phyloP scores from a whole-genome alignment of 2,329 filamentous ascomycete genomes.

The Chaetoscypha palmicola region DNA sequence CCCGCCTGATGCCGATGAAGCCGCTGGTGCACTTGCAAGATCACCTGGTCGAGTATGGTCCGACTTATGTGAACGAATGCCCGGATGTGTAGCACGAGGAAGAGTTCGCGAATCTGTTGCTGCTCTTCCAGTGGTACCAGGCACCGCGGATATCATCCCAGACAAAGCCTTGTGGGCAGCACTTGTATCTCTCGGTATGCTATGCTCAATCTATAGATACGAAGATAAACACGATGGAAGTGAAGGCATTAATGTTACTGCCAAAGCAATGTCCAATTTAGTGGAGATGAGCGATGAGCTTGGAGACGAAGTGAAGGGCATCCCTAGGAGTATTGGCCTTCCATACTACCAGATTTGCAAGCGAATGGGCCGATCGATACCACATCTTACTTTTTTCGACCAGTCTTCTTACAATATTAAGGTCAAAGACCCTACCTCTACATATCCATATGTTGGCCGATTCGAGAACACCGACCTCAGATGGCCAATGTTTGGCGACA shows the following conservation, averaged over 20 bases:
- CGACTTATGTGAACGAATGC: conserved; percentile 47
- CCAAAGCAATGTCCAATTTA: conserved; percentile 28
- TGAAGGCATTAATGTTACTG: conserved; percentile 39
- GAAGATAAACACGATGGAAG: conserved; percentile 46
- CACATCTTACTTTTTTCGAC: conserved; percentile 45
- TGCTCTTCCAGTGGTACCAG: conserved; percentile 42
- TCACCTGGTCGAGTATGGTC: conserved; percentile 48
- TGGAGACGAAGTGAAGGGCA: conserved; percentile 42
- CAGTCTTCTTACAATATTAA: conserved; percentile 44
- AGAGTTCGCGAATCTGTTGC: conserved; percentile 44
- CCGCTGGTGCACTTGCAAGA: conserved; percentile 39
- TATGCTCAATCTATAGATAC: conserved; percentile 47
- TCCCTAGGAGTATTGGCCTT: conserved; percentile 42
- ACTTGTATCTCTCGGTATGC: conserved; percentile 43
- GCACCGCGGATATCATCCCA: conserved; percentile 42
- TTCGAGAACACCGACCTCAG: conserved; percentile 48
- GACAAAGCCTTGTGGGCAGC: conserved; percentile 48
- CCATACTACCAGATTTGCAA: conserved; percentile 45
- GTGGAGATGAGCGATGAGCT: conserved; percentile 44
- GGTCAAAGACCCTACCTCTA: conserved; percentile 36
- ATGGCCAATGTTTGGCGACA: conserved; percentile 48
- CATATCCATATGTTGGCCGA: conserved; percentile 42
- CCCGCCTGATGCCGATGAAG: conserved; percentile 43
- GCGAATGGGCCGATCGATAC: conserved; percentile 44
- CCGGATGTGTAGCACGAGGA: conserved; percentile 43